These are phyloP conservation scores for Talaromyces islandicus DNA, from an alignment of 2,329 filamentous ascomycete species.

Conservation along the genomic window DNA sequence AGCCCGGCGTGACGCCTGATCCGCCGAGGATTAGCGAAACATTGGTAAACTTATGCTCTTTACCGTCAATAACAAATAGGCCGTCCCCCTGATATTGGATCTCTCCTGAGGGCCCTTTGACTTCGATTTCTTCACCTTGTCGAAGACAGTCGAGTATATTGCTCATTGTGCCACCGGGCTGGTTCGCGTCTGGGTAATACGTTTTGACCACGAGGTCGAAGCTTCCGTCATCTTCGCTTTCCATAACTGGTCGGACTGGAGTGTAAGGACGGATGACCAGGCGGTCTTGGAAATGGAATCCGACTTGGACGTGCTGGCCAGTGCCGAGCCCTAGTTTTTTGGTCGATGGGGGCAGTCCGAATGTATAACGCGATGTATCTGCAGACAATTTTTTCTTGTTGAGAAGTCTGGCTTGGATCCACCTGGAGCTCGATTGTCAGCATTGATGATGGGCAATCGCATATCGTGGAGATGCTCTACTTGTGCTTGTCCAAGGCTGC, in stretches of 20 bases:
- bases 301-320: conserved; percentile 49
- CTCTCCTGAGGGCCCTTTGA: conserved; percentile 47
- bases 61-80: conserved; percentile 40
- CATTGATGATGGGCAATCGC: background rate
- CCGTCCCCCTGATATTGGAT: conserved; percentile 46
- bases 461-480: background rate
- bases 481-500: background rate
- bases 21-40: conserved; percentile 48
- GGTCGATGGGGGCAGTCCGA: conserved; percentile 36
- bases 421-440: conserved; percentile 39
- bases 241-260: conserved; percentile 42
- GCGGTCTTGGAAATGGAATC: conserved; percentile 47
- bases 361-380: conserved; percentile 44
- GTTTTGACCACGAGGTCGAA: conserved; percentile 49
- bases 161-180: conserved; percentile 50
- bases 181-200: conserved; percentile 42
- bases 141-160: conserved; percentile 49
- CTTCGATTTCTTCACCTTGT: conserved; percentile 45
- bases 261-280: conserved; percentile 50
- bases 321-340: conserved; percentile 44
- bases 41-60: conserved; percentile 36
- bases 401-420: conserved; percentile 41
- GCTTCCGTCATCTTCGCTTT: conserved; percentile 35
- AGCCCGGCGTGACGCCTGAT: conserved; percentile 48
- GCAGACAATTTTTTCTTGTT: conserved; percentile 34